Conservation (phyloP, 495 filamentous ascomycete genomes). For the Aspergillus biplanus region DNA sequence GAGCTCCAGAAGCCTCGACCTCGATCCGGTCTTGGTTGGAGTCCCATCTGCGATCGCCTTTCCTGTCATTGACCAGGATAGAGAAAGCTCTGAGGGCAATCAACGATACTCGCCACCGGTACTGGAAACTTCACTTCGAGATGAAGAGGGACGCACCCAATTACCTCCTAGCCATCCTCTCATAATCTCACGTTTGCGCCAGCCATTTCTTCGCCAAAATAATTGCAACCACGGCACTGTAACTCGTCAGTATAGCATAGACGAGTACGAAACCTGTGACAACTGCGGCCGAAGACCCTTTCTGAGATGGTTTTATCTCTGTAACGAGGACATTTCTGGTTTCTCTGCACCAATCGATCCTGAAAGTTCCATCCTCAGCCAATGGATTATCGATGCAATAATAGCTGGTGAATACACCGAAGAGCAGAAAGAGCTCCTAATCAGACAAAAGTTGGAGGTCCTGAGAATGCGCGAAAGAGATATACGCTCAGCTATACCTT, state of each 20-base stretch:
- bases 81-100: neutral
- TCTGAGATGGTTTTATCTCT: slow-evolving; percentile 69
- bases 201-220: slow-evolving; percentile 1
- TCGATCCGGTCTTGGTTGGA: slow-evolving; percentile 8
- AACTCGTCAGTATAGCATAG: slow-evolving; percentile 18
- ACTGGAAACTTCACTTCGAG: neutral
- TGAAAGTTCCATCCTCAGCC: slow-evolving; percentile 39
- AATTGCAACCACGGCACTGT: slow-evolving; percentile 24
- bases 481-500: slow-evolving; percentile 10
- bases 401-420: slow-evolving; percentile 54
- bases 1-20: neutral
- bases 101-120: neutral
- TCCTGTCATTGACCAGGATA: neutral
- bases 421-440: slow-evolving; percentile 44
- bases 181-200: slow-evolving; percentile 1
- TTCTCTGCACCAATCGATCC: slow-evolving; percentile 24
- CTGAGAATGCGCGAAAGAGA: slow-evolving; percentile 25
- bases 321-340: slow-evolving; percentile 56
- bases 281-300: slow-evolving; percentile 50
- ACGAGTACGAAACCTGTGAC: slow-evolving; percentile 46
- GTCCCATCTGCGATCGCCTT: neutral
- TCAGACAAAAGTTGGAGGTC: slow-evolving; percentile 44
- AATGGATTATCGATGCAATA: slow-evolving; percentile 49
- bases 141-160: neutral
- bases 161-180: slow-evolving; percentile 1